Conservation (phyloP, 2,329 filamentous ascomycete genomes). For the Pyrenophora tritici-repentis region DNA sequence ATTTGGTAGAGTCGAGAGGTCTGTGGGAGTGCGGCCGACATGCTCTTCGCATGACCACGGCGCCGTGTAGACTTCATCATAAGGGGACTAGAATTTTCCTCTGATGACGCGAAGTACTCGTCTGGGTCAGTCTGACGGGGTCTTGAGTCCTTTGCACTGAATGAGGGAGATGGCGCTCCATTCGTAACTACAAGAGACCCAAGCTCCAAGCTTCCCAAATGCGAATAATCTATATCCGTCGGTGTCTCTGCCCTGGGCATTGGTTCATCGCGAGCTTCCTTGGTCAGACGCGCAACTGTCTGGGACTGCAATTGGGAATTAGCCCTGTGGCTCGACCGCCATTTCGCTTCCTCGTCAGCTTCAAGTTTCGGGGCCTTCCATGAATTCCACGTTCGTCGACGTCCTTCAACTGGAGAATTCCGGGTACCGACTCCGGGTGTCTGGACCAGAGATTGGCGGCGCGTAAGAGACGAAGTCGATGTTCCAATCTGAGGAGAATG, state of each 20-base stretch:
- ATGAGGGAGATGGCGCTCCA: conserved; percentile 53
- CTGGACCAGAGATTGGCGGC: conserved; percentile 48
- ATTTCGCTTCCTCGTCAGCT: conserved; percentile 37
- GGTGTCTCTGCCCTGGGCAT: conserved; percentile 46
- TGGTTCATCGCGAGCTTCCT: conserved; percentile 29
- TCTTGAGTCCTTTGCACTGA: conserved; percentile 36
- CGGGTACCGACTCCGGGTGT: conserved; percentile 49
- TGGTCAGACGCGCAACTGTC: conserved; percentile 25
- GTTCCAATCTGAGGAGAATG: conserved; percentile 27
- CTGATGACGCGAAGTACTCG: conserved; percentile 39
- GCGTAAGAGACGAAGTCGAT: conserved; percentile 38
- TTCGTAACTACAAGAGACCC: conserved; percentile 56
- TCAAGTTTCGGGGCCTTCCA: conserved; percentile 35
- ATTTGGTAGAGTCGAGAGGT: conserved; percentile 19
- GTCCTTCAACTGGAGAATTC: conserved; percentile 35
- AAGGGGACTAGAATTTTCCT: conserved; percentile 24
- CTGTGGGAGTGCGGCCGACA: conserved; percentile 30
- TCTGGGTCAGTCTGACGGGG: conserved; percentile 19
- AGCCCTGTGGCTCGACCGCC: conserved; percentile 27
- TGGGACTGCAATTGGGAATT: conserved; percentile 29
- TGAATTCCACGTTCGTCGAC: conserved; percentile 43
- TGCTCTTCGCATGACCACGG: conserved; percentile 33
- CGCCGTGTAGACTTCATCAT: conserved; percentile 26
- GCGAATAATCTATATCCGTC: conserved; percentile 49
- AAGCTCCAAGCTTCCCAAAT: conserved; percentile 49